Evolutionary conservation across 495 filamentous ascomycete genomes (phyloP).

Genomic region (Neurospora sublineolata): DNA sequence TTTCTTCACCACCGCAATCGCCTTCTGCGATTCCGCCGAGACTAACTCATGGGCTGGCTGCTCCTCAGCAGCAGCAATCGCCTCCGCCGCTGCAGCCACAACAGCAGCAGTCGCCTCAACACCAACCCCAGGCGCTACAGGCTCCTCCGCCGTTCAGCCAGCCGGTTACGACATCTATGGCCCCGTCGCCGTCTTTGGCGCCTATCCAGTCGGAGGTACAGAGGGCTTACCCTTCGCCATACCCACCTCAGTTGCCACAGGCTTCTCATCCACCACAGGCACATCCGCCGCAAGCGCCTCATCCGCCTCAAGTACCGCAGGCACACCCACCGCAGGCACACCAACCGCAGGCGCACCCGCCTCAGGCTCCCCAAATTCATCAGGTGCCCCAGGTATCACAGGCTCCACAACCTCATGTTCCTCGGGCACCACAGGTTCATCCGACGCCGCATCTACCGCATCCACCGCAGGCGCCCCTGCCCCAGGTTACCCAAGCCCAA

Average conservation of each 20-base stretch:
- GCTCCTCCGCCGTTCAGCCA: slow-evolving; percentile 19
- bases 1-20: slow-evolving; percentile 17
- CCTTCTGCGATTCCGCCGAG: slow-evolving; percentile 9
- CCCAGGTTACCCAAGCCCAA: not conserved
- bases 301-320: slow-evolving; percentile 7
- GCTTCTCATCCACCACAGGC: slow-evolving; percentile 15
- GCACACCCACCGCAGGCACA: not conserved
- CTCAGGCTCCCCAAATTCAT: slow-evolving; percentile 11
- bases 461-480: slow-evolving; percentile 10
- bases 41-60: slow-evolving; percentile 6
- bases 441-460: not conserved
- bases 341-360: slow-evolving; percentile 21
- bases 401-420: not conserved
- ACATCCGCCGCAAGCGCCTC: slow-evolving; percentile 15
- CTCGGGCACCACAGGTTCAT: not conserved
- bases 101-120: slow-evolving; percentile 8
- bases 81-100: slow-evolving; percentile 1
- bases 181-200: slow-evolving; percentile 2
- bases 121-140: slow-evolving; percentile 6
- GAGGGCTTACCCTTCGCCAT: slow-evolving; percentile 28
- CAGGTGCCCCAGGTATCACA: slow-evolving; percentile 10
- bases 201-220: slow-evolving; percentile 13
- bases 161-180: not conserved
- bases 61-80: slow-evolving; percentile 17
- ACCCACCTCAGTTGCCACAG: slow-evolving; percentile 3